Conservation (phyloP, 352 stramenopile genomes). For the Phytophthora macrochlamydospora region DNA sequence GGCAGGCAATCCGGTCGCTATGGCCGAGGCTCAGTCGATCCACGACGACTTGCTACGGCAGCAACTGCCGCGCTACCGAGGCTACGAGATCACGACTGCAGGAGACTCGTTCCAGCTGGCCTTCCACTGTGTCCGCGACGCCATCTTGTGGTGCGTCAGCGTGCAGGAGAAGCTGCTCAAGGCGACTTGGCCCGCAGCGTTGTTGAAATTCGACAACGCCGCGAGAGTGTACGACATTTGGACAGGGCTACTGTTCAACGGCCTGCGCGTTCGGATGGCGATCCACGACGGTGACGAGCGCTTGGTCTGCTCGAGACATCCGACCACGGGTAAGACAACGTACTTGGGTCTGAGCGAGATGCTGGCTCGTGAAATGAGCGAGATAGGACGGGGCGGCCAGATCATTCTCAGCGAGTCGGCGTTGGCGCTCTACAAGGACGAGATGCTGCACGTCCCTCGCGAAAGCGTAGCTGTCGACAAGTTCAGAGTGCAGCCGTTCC, state of each 20-base stretch:
- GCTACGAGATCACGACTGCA: constrained; percentile 84
- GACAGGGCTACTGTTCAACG: constrained; percentile 66
- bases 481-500: constrained; percentile 36
- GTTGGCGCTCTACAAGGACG: constrained; percentile 44
- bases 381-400: constrained; percentile 68
- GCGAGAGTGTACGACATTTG: constrained; percentile 58
- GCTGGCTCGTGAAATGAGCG: constrained; percentile 68
- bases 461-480: constrained; percentile 10
- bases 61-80: constrained; percentile 55
- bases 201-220: constrained; percentile 52
- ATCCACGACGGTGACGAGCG: constrained; percentile 75
- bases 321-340: constrained; percentile 78
- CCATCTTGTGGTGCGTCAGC: constrained; percentile 65
- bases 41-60: constrained; percentile 75
- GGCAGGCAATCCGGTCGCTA: constrained; percentile 46
- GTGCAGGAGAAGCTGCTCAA: constrained; percentile 74
- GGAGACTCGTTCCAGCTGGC: constrained; percentile 84
- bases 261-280: constrained; percentile 77
- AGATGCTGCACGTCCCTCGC: constrained; percentile 27
- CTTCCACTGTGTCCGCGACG: constrained; percentile 72
- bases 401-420: constrained; percentile 71
- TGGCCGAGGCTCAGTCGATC: constrained; percentile 69
- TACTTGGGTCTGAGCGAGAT: constrained; percentile 75
- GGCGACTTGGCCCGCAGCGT: constrained; percentile 50
- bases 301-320: constrained; percentile 70